Evolutionary conservation across 2,329 filamentous ascomycete genomes (phyloP), one percentile per base, ranked within the genome.

Genomic region (Tolypocladium ovalisporum): DNA sequence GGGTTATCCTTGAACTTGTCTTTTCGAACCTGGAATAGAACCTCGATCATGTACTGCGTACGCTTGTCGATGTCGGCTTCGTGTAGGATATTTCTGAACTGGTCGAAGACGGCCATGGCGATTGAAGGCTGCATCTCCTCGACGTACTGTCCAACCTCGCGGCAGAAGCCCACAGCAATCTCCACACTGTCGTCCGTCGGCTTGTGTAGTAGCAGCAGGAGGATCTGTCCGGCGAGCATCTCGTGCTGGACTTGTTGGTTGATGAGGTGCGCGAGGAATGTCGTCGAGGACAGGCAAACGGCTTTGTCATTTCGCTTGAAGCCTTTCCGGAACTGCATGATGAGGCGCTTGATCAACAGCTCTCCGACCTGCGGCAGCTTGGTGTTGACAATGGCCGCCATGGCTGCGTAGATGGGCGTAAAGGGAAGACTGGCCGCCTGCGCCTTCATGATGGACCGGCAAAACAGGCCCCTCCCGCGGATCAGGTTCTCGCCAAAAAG

Each of bases 21-120:
- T 73, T 97, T 96, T 62, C 94, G 84, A 57, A 97, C 88, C 75
- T 99, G 92, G 71, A 99, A 99, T 49, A 99, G 76, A 7, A 97
- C 94, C 71, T 99, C 94, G 58, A 99, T 93, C 89, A 96, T 96
- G 74, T 97, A 99, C 74, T 99, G 94, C n/a, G 93, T 92, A 62
- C 94, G 83, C 79, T 96, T 97, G 69, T 97, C 93, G 70, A 99
- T 96, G 68, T 94, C 92, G 51, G 91, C 91, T 72, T 99, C 94
- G 75, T 99, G 93, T 10, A 99, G 77, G 62, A 97, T 97, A 65
- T 88, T 93, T 65, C 94, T 80, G 77, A 99, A 96, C 71, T 96
- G 92, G 67, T 99, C 94, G 68, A 96, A 99, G 9, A 99, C 90
- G 29, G 88, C 89, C 63, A 93, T 83, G 35, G 91, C 86, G 66